phyloP scores from a whole-genome alignment of 768 basidiomycete species.

The Suillus lakei region DNA sequence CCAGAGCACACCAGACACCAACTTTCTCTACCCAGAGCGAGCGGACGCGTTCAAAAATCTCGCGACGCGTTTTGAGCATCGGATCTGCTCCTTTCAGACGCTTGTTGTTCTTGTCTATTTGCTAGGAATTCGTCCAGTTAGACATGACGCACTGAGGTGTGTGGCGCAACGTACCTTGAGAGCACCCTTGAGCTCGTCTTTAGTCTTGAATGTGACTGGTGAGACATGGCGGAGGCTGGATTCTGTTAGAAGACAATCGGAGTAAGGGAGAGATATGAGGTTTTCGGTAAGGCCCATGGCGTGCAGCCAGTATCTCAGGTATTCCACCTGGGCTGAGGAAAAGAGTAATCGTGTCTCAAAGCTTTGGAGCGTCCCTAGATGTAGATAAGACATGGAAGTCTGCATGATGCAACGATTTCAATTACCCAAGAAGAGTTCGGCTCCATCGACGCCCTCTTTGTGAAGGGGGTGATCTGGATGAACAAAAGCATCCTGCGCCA shows the following conservation, averaged over 20 bases:
- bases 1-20: slow-evolving; percentile 78
- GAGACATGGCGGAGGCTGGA: slow-evolving; percentile 62
- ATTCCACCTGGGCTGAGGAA: slow-evolving; percentile 85
- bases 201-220: slow-evolving; percentile 59
- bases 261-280: slow-evolving; percentile 75
- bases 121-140: slow-evolving; percentile 41
- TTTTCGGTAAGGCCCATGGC: slow-evolving; percentile 68
- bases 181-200: slow-evolving; percentile 57
- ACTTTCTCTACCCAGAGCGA: slow-evolving; percentile 62
- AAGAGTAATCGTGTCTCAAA: slow-evolving; percentile 83
- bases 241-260: slow-evolving; percentile 71
- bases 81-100: slow-evolving; percentile 69
- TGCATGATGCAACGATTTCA: neutral
- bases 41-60: slow-evolving; percentile 71
- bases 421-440: slow-evolving; percentile 73
- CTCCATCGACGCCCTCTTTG: slow-evolving; percentile 63
- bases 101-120: slow-evolving; percentile 82
- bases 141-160: neutral
- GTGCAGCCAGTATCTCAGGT: slow-evolving; percentile 83
- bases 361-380: slow-evolving; percentile 63
- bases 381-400: neutral
- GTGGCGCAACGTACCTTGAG: slow-evolving; percentile 52
- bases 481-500: slow-evolving; percentile 74
- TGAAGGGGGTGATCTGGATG: slow-evolving; percentile 76
- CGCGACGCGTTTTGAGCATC: slow-evolving; percentile 57